Base-by-base conservation (phyloP, 202 grass and related monocot species). In the Sporobolus alterniflorus region DNA sequence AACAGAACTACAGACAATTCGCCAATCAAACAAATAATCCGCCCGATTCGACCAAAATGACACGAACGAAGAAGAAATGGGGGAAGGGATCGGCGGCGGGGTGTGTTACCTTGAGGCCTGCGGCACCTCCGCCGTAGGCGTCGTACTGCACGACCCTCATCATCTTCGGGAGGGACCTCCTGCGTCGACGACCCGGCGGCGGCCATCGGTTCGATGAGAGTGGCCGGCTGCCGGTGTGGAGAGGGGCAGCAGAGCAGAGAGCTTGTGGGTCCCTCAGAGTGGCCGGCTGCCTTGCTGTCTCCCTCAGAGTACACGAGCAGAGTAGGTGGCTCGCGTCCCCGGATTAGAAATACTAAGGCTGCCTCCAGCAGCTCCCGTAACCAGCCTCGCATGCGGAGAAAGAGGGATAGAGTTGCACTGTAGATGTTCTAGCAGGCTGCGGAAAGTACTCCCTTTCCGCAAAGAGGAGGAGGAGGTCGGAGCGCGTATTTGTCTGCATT, bases 131-230 rank as follows among this genome's bases (percentile, higher is more conserved):
- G 36, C 74, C 79, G 72, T 78, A 83, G 13, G 78, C 46, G 5
- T 77, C 56, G 79, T 88, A 88, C 67, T 59, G 79, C 64, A 83
- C 73, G 33, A 74, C 86, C 54, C 51, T 73, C 79, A 88, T 83
- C 56, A 18, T 81, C 7, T n/a, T n/a, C n/a, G n/a, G 25, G 20
- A 12, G 78, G 78, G 36, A n/a, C 5, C 64, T 42, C 64, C 66
- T 25, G 3, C 25, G 78, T 71, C 7, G 40, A 3, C 17, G n/a
- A 47, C 6, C 11, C 7, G 11, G 41, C 28, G 22, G 15, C 9
- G 8, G 78, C 78, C 67, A 71, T 81, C 22, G 41, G 25, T 26
- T 25, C 28, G 59, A 7, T 4, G 26, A 62, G 59, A 62, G 26
- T 14, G 15, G 56, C 25, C 56, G 56, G 25, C 25, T 15, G 46